Conservation (phyloP, 106 monocot species). For the Posidonia australis region DNA sequence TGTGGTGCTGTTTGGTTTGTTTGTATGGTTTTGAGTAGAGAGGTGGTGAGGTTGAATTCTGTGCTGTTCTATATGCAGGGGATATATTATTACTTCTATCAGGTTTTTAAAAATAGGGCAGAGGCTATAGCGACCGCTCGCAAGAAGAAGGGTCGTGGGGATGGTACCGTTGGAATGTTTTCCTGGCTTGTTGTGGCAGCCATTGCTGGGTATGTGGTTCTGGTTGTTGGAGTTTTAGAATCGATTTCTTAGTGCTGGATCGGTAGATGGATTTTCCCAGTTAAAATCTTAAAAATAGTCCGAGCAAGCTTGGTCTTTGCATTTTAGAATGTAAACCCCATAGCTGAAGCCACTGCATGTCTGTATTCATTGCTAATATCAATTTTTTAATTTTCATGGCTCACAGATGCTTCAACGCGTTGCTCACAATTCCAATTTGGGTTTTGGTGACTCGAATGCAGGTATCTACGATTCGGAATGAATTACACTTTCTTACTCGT, state of each 20-base stretch:
- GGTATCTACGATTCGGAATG: constrained; percentile 18
- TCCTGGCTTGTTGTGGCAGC: constrained; percentile 83
- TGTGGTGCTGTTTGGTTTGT: neutral
- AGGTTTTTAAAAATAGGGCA: constrained; percentile 68
- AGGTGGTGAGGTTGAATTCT: neutral
- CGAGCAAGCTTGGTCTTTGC: neutral
- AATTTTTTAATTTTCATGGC: neutral
- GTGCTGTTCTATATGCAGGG: constrained; percentile 25
- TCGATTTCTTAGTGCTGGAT: neutral
- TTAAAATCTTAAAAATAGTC: no score
- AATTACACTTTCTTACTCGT: neutral
- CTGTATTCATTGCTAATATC: neutral
- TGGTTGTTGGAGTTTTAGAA: neutral
- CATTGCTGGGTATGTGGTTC: constrained; percentile 47
- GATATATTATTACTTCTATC: constrained; percentile 86
- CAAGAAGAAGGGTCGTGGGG: constrained; percentile 59
- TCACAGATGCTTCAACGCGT: constrained; percentile 61
- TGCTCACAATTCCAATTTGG: constrained; percentile 82
- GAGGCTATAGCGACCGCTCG: constrained; percentile 46
- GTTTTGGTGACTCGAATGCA: constrained; percentile 87
- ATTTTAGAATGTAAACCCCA: neutral
- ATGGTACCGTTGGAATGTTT: constrained; percentile 68
- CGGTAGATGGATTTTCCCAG: no score
- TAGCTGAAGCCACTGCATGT: neutral
- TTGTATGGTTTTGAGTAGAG: neutral